phyloP scores from a whole-genome alignment of 169 alveolate genomes.

The Plasmodium yoelii region DNA sequence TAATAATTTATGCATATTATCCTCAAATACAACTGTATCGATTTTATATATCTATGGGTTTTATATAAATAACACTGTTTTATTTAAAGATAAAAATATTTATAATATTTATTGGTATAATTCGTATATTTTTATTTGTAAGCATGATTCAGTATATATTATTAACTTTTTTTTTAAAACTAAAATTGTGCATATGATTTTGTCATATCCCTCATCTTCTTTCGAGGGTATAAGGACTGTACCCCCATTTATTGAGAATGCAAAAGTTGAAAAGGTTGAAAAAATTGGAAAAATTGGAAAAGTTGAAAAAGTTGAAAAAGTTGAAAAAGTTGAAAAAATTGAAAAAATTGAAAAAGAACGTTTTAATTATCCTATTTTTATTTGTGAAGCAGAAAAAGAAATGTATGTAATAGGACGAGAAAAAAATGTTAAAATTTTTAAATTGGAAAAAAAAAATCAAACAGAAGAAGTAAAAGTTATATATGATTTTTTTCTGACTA shows the following conservation, averaged over 20 bases:
- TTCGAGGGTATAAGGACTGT: not conserved
- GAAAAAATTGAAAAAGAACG: not conserved
- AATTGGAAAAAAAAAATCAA: conserved; percentile 50
- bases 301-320: not conserved
- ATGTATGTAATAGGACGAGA: conserved; percentile 22
- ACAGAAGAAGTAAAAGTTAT: conserved; percentile 27
- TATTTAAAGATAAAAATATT: conserved; percentile 40
- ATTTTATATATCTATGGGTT: conserved; percentile 43
- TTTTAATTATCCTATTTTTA: conserved; percentile 9
- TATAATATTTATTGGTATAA: conserved; percentile 49
- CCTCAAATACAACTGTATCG: conserved; percentile 36
- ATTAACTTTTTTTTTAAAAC: conserved; percentile 54
- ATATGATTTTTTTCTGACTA: conserved; percentile 9
- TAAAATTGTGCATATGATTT: conserved; percentile 32
- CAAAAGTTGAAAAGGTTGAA: not conserved
- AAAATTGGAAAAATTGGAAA: no score
- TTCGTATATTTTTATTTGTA: conserved; percentile 42
- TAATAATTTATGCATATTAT: conserved; percentile 49
- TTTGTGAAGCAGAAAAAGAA: conserved; percentile 16
- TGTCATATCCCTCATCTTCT: not conserved
- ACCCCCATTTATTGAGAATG: not conserved
- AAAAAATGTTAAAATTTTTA: conserved; percentile 54
- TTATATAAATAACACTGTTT: conserved; percentile 34
- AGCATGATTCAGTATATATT: conserved; percentile 16
- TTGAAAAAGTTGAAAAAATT: no score